Evolutionary conservation across 129 eudicot species (phyloP).

Genomic region (carrot (Daucus carota)): DH1_v3.0 NC_030383.2:56957001-56957500

Average conservation of each 20-base stretch:
- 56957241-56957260: constrained; percentile 10
- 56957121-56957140: constrained; percentile 5
- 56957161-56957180: constrained; percentile 8
- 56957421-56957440: constrained; percentile 4
- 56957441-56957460: constrained; percentile 3
- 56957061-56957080: constrained; percentile 5
- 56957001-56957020: constrained; percentile 6
- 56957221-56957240: constrained; percentile 13
- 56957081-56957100: constrained; percentile 2
- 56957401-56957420: constrained; percentile 6
- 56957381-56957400: constrained; percentile 10
- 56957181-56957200: constrained; percentile 13
- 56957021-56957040: constrained; percentile 12
- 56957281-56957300: background rate
- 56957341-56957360: constrained; percentile 18
- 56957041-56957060: constrained; percentile 15
- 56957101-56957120: constrained; percentile 13
- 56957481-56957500: constrained; percentile 8
- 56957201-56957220: constrained; percentile 8
- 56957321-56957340: constrained; percentile 7
- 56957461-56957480: background rate
- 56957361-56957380: constrained; percentile 10
- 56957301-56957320: constrained; percentile 1
- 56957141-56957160: constrained; percentile 3
- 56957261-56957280: constrained; percentile 10